Percentiles rank a stretch among this genome's conserved stretches.
phyloP scores from a whole-genome alignment of 106 monocot species.

The Narthecium ossifragum region DNA sequence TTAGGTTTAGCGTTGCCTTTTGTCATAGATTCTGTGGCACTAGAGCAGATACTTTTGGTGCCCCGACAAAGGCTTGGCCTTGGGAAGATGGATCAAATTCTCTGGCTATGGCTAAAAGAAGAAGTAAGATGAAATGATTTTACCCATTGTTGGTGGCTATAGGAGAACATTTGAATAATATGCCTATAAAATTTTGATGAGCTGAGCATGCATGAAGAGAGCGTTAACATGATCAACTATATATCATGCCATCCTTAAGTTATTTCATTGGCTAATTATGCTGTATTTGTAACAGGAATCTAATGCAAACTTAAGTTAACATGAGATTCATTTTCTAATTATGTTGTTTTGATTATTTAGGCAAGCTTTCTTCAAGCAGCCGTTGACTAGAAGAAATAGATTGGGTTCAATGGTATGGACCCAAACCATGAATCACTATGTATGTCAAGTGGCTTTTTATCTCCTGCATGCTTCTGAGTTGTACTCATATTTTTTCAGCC shows the following conservation, averaged over 20 bases:
- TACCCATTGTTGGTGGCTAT: background rate
- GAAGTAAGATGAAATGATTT: slow-evolving; percentile 55
- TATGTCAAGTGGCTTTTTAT: too few relatives aligned
- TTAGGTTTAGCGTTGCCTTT: slow-evolving; percentile 97
- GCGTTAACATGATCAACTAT: too few relatives aligned
- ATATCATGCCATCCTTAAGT: too few relatives aligned
- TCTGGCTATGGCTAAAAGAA: slow-evolving; percentile 85
- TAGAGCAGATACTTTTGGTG: slow-evolving; percentile 90
- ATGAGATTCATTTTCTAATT: background rate
- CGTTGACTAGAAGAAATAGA: slow-evolving; percentile 90
- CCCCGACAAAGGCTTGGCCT: slow-evolving; percentile 87
- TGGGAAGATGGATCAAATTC: slow-evolving; percentile 99
- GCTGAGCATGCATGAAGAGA: slow-evolving; percentile 76
- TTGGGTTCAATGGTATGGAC: slow-evolving; percentile 80
- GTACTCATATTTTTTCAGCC: too few relatives aligned
- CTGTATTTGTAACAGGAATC: slow-evolving; percentile 50
- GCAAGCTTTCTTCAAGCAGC: slow-evolving; percentile 91
- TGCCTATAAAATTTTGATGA: slow-evolving; percentile 67
- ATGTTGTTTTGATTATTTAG: slow-evolving; percentile 25
- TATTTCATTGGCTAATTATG: too few relatives aligned
- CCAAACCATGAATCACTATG: too few relatives aligned
- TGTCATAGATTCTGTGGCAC: slow-evolving; percentile 97
- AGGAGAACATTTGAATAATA: background rate
- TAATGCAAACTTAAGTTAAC: slow-evolving; percentile 88
- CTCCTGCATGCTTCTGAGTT: too few relatives aligned